Evolutionary conservation across 768 basidiomycete genomes (phyloP).

Genomic region (Tylopilus rubrobrunneus): DNA sequence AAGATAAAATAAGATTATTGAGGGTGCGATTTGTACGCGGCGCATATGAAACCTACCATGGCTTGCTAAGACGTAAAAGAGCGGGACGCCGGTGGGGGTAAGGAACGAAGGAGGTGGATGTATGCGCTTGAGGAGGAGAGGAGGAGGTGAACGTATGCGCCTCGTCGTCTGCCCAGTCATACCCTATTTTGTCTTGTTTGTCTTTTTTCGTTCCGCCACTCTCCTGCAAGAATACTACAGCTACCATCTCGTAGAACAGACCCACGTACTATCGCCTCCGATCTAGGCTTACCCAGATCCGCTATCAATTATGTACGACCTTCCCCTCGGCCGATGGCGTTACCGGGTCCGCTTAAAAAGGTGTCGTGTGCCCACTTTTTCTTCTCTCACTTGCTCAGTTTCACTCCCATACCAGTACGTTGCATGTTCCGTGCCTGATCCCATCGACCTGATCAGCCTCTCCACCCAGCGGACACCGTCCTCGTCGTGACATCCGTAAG

Average conservation of each 20-base stretch:
- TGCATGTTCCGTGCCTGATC: not conserved
- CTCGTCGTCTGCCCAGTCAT: conserved; percentile 6
- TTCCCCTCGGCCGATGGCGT: conserved; percentile 2
- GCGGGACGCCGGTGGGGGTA: conserved; percentile 5
- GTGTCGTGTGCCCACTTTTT: conserved; percentile 23
- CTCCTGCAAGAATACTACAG: too few species aligned
- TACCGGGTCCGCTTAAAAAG: conserved; percentile 17
- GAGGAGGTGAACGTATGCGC: conserved; percentile 9
- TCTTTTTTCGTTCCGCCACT: conserved; percentile 15
- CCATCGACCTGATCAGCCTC: too few species aligned
- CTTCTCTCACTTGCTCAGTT: not conserved
- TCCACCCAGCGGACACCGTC: not conserved
- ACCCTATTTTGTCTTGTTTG: conserved; percentile 34
- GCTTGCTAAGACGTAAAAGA: conserved; percentile 27
- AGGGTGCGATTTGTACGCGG: not conserved
- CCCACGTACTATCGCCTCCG: conserved; percentile 14
- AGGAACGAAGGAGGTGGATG: conserved; percentile 8
- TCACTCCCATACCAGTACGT: too few species aligned
- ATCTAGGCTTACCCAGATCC: conserved; percentile 1
- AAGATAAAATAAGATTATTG: conserved; percentile 5
- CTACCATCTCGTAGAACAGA: too few species aligned
- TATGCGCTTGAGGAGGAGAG: conserved; percentile 5
- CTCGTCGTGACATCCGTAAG: not conserved
- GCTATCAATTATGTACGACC: conserved; percentile 13
- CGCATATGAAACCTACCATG: conserved; percentile 25